A percentile compares a stretch with the other conserved stretches of the same genome.
phyloP scores from a whole-genome alignment of 805 yeast species.

The Dipodascopsis uninucleata region DNA sequence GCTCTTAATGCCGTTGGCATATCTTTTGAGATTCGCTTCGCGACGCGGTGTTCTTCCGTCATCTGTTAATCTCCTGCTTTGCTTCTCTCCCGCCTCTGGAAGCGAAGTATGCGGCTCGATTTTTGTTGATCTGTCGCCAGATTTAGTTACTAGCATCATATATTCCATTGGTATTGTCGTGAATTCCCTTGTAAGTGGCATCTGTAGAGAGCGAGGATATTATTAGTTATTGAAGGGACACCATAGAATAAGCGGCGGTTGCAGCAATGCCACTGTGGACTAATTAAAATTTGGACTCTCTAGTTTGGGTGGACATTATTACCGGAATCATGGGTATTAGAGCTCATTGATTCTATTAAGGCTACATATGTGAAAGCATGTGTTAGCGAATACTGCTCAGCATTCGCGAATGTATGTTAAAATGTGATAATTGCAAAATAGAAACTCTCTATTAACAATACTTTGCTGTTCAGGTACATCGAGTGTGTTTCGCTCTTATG shows the following conservation, averaged over 20 bases:
- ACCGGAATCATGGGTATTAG: conserved; percentile 73
- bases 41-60: too few relatives aligned
- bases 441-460: neutral
- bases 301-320: too few relatives aligned
- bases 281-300: conserved; percentile 78
- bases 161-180: conserved; percentile 74
- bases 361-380: conserved; percentile 70
- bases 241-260: too few relatives aligned
- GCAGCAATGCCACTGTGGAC: neutral
- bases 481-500: conserved; percentile 84
- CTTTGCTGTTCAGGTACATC: conserved; percentile 51
- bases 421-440: neutral
- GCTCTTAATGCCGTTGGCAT: too few relatives aligned
- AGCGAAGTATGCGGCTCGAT: too few relatives aligned
- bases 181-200: conserved; percentile 56
- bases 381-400: conserved; percentile 76
- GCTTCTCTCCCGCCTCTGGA: too few relatives aligned
- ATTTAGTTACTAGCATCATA: conserved; percentile 75
- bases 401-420: conserved; percentile 82
- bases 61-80: too few relatives aligned
- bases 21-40: too few relatives aligned
- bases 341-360: conserved; percentile 65
- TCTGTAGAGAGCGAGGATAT: too few relatives aligned
- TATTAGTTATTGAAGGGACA: too few relatives aligned
- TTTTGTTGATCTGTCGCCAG: too few relatives aligned